Base-by-base conservation (phyloP, 2,329 filamentous ascomycete genomes). In the Neofusicoccum sp. region DNA sequence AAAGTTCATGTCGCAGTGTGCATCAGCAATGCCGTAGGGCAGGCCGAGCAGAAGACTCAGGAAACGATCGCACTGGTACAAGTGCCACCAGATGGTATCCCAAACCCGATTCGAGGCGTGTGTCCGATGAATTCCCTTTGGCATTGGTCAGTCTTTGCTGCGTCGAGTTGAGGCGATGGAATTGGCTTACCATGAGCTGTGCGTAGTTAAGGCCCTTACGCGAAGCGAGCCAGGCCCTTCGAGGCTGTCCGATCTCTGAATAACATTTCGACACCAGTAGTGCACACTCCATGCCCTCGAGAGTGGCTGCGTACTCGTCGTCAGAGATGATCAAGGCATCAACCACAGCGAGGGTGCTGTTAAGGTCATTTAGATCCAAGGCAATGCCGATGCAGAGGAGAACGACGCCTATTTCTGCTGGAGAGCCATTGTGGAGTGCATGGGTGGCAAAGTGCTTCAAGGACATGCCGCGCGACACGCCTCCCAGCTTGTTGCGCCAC, bases 231-330 rank as follows among this genome's bases (percentile, higher is more conserved):
- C 85, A 87, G 1, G 82, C 80, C 65, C 81, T 78, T 39, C 83
- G 80, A 9, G 85, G 84, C 45, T 82, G 80, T 2, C 85, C 85
- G 65, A 84, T 80, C 63, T 85, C 83, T 58, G 84, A 74, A 65
- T 84, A 82, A 65, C 83, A 79, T 67, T 85, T 86, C 11, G 79
- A 76, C 44, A 81, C 76, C 11, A 87, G 69, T 54, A 81, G 73
- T 45, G 83, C 76, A 56, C 80, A 82, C 68, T 87, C 83, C 62
- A 87, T 77, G 3, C 81, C 81, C 56, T 85, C 80, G 0, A 85
- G 67, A 1, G 79, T 84, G 8, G 80, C 79, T 12, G 79, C 78
- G 62, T 80, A 80, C 52, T 83, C 79, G 61, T 84, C 82, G 60
- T 84, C 80, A 11, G 77, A 75, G 11, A 81, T 70, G 14, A 86